Evolutionary conservation across 495 filamentous ascomycete genomes (phyloP), one percentile per base, ranked within the genome.

Genomic region (Xylaria sp.): DNA sequence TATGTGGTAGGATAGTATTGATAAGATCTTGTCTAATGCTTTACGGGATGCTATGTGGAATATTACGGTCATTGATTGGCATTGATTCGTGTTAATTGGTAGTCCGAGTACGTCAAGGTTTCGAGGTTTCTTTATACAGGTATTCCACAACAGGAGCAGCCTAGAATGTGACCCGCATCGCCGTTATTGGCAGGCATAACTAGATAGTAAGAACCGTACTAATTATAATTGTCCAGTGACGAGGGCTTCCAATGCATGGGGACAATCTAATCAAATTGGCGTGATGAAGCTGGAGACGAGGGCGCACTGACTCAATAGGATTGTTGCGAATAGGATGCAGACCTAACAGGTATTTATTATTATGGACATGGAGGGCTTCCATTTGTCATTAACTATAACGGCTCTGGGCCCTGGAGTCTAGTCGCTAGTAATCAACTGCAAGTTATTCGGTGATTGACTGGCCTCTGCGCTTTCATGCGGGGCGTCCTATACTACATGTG

Each of bases 81-180:
- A 44, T 46, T 48, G 3, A 35, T 12, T 44, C 5, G 12, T 9
- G 33, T 46, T 40, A 17, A 61, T 50, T 61, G 55, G 41, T 33
- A 59, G 35, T 67, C 24, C 31, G 29, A 50, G 11, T 26, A 37
- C 2, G 35, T 37, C 26, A 61, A 40, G 14, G 5, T 50, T 58
- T 8, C 52, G 24, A 29, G 15, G n/a, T 5, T 46, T 61, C 15
- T 21, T 59, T 59, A 21, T 37, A 19, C 57, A 21, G 19, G 33
- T 59, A 46, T 61, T 61, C 41, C 57, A 48, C 40, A 68, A 26
- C 31, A 61, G 58, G 43, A 59, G 31, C n/a, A n/a, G 24, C 12
- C 55, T 26, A 31, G 9, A 17, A 11, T 8, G 31, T 37, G 4
- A n/a, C 40, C 35, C 24, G 24, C 48, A 9, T 14, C 26, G 62